A percentile compares a stretch with the other conserved stretches of the same genome.
phyloP scores from a whole-genome alignment of 768 basidiomycete genomes.

The Cyclocybe cylindracea region DNA sequence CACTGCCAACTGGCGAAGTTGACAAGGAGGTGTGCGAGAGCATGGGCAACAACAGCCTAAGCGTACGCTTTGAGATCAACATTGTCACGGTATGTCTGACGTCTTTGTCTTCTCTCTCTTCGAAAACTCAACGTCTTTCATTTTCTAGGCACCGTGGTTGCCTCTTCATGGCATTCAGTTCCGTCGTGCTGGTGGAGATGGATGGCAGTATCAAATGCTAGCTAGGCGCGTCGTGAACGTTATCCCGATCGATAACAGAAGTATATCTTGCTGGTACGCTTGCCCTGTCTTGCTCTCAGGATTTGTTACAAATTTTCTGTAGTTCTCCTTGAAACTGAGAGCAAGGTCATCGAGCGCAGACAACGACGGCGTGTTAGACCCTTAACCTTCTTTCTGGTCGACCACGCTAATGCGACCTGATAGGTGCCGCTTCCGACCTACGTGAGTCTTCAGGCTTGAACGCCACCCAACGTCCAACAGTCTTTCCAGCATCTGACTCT shows the following conservation, averaged over 20 bases:
- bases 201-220: conserved; percentile 98
- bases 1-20: conserved; percentile 66
- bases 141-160: conserved; percentile 80
- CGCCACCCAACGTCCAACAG: neutral
- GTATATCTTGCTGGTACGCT: no score
- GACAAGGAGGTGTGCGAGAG: conserved; percentile 70
- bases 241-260: no score
- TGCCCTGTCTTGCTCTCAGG: no score
- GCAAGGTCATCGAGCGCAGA: no score
- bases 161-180: conserved; percentile 96
- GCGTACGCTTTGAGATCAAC: conserved; percentile 95
- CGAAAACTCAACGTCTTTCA: no score
- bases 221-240: conserved; percentile 84
- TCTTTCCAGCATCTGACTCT: conserved; percentile 11
- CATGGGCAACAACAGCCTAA: conserved; percentile 74
- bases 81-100: conserved; percentile 82
- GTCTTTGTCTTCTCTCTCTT: neutral
- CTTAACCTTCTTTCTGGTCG: no score
- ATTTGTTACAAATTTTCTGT: no score
- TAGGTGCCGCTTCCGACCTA: neutral
- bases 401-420: no score
- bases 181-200: conserved; percentile 85
- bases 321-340: no score
- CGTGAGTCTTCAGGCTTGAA: no score
- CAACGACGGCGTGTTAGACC: no score